Conservation (phyloP, 495 filamentous ascomycete genomes). For the Penicillium nucicola region DNA sequence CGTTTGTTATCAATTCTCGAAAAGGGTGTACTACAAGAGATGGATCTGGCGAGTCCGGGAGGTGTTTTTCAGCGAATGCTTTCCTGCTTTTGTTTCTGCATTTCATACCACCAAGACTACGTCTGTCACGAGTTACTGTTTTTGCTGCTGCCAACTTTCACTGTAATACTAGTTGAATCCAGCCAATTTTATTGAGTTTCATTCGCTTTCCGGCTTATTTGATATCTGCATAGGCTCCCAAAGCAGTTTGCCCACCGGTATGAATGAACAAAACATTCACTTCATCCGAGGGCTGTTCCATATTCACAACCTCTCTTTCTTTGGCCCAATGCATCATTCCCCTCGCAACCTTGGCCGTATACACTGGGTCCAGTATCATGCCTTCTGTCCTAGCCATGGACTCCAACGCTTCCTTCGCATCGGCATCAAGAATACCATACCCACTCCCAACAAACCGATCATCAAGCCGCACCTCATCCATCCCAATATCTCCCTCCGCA, state of each 20-base stretch:
- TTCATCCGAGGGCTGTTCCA: slow-evolving; percentile 1
- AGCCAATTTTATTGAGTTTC: slow-evolving; percentile 10
- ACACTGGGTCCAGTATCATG: slow-evolving; percentile 37
- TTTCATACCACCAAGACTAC: slow-evolving; percentile 14
- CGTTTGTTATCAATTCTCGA: slow-evolving; percentile 7
- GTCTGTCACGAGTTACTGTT: slow-evolving; percentile 21
- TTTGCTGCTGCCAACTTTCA: slow-evolving; percentile 14
- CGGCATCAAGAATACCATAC: slow-evolving; percentile 33
- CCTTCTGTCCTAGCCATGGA: slow-evolving; percentile 28
- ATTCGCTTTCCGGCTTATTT: background rate
- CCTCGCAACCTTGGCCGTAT: slow-evolving; percentile 35
- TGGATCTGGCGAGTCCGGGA: slow-evolving; percentile 14
- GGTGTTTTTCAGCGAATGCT: slow-evolving; percentile 18
- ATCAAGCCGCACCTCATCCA: slow-evolving; percentile 34
- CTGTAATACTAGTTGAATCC: slow-evolving; percentile 31
- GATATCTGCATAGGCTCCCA: slow-evolving; percentile 33
- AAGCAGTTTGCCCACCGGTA: slow-evolving; percentile 38
- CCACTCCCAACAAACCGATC: slow-evolving; percentile 32
- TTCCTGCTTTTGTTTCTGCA: slow-evolving; percentile 11
- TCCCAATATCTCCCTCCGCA: slow-evolving; percentile 19
- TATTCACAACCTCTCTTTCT: slow-evolving; percentile 20
- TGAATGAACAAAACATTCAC: slow-evolving; percentile 41
- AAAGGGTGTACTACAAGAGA: slow-evolving; percentile 21
- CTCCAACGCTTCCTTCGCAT: slow-evolving; percentile 19
- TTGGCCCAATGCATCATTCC: slow-evolving; percentile 31